phyloP scores from a whole-genome alignment of 1,284 basidiomycete genomes.

The Lentinus polychrous region DNA sequence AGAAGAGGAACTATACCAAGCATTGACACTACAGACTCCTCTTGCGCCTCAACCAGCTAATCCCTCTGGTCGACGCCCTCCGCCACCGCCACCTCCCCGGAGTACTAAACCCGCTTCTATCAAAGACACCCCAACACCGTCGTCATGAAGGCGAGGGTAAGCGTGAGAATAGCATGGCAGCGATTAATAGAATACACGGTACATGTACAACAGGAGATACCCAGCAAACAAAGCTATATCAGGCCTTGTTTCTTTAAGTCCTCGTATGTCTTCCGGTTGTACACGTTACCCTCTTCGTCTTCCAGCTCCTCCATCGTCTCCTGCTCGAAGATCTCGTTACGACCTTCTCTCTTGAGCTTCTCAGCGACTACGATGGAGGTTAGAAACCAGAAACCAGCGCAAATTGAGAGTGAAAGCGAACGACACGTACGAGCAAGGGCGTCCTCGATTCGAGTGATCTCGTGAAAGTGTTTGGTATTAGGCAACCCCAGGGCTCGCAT shows the following conservation, averaged over 20 bases:
- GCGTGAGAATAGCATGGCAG: constrained; percentile 1
- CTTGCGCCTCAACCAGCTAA: constrained; percentile 31
- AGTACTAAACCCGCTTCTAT: constrained; percentile 11
- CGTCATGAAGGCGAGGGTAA: background rate
- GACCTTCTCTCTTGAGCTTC: constrained; percentile 90
- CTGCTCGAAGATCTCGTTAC: constrained; percentile 84
- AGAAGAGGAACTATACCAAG: constrained; percentile 74
- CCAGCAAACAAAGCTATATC: constrained; percentile 40
- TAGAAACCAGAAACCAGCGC: background rate
- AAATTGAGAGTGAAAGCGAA: constrained; percentile 3
- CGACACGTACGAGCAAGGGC: constrained; percentile 76
- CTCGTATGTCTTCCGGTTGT: constrained; percentile 86
- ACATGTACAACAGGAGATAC: constrained; percentile 2
- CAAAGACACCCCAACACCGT: background rate
- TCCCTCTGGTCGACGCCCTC: constrained; percentile 27
- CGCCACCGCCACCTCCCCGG: constrained; percentile 31
- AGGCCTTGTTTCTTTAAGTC: constrained; percentile 89
- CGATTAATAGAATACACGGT: constrained; percentile 10
- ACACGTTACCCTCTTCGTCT: constrained; percentile 95
- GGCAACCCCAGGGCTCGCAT: constrained; percentile 97
- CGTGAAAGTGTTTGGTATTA: constrained; percentile 98
- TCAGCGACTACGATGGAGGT: constrained; percentile 69
- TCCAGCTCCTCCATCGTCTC: constrained; percentile 96
- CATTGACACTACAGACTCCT: constrained; percentile 55
- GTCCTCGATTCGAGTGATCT: constrained; percentile 96